Evolutionary conservation across 2,329 filamentous ascomycete species (phyloP), one percentile per base, ranked within the genome.

Genomic region (Monilinia polystroma): DNA sequence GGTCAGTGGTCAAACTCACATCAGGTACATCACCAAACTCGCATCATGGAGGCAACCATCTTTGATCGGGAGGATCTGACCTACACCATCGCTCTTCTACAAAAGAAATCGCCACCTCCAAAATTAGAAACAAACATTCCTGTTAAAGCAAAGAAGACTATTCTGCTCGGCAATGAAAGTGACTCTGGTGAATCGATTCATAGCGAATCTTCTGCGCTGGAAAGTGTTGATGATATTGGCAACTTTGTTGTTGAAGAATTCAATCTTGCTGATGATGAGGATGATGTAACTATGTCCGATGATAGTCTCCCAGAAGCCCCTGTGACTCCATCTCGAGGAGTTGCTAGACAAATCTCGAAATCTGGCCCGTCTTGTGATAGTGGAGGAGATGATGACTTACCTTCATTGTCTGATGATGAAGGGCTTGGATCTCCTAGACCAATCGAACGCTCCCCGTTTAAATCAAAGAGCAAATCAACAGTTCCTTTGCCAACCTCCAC

Each of bases 11-110:
- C 77, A 14, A 84, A 79, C 10, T 78, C 79, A 29, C 72, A 77
- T 1, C 81, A 87, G 18, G 74, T 95, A 18, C 78, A 80, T 35
- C 78, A 77, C 7, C 84, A 87, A 72, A 87, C 87, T 59, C 77
- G 79, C 14, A 83, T 79, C 47, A 79, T 96, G 65, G 87, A 94
- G 68, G 79, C 81, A 5, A 92, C 83, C 4, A 78, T 97, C 0
- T 83, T 85, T 47, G 83, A 90, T 65, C 83, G 84, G 59, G 80
- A 88, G 72, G 77, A 84, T 51, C 75, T 82, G 11, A 73, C 74
- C 10, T 89, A 85, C 84, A 74, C 80, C 3, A 78, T 84, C n/a
- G 70, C 75, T 8, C 71, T 84, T 32, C 77, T 87, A 5, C 68
- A 77, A 51, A 79, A 79, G 23, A 79, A 78, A 18, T 77, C 78